These are phyloP conservation scores for Rhodocollybia butyracea DNA, from an alignment of 768 basidiomycete species.

Conservation along the genomic window DNA sequence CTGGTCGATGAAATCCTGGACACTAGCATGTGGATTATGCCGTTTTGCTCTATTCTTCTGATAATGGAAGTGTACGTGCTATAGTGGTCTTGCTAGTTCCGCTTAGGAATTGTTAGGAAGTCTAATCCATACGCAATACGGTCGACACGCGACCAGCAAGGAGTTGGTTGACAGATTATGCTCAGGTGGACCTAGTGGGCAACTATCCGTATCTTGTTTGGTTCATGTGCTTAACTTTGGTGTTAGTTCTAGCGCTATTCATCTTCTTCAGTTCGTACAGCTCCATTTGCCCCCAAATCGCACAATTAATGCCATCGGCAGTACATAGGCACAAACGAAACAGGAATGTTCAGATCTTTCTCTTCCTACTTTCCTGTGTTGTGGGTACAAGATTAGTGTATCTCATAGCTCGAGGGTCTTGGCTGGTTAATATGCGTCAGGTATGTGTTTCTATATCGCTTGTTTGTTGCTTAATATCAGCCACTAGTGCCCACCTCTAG, in stretches of 20 bases:
- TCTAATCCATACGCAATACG: constrained; percentile 77
- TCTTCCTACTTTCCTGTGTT: constrained; percentile 56
- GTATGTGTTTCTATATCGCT: constrained; percentile 31
- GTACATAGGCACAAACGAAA: constrained; percentile 52
- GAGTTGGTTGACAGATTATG: constrained; percentile 55
- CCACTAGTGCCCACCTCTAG: constrained; percentile 68
- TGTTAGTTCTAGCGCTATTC: constrained; percentile 66
- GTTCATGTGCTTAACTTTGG: neutral
- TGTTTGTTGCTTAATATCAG: neutral
- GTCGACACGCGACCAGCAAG: constrained; percentile 47
- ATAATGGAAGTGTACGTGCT: constrained; percentile 80
- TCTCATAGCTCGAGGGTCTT: constrained; percentile 65
- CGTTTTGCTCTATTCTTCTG: constrained; percentile 69
- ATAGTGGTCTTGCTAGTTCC: neutral
- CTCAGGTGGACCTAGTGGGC: constrained; percentile 69
- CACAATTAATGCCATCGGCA: neutral
- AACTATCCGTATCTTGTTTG: neutral
- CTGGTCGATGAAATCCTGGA: constrained; percentile 71
- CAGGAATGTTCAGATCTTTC: constrained; percentile 46
- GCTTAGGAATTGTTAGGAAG: constrained; percentile 31
- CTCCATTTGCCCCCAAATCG: neutral
- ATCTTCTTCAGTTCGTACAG: constrained; percentile 66
- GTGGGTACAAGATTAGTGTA: constrained; percentile 69
- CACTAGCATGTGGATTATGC: constrained; percentile 61
- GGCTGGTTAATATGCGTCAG: constrained; percentile 73